Percentiles rank a stretch among this genome's conserved stretches.
phyloP scores from a whole-genome alignment of 257 asterid species.

The Vinca minor region DNA sequence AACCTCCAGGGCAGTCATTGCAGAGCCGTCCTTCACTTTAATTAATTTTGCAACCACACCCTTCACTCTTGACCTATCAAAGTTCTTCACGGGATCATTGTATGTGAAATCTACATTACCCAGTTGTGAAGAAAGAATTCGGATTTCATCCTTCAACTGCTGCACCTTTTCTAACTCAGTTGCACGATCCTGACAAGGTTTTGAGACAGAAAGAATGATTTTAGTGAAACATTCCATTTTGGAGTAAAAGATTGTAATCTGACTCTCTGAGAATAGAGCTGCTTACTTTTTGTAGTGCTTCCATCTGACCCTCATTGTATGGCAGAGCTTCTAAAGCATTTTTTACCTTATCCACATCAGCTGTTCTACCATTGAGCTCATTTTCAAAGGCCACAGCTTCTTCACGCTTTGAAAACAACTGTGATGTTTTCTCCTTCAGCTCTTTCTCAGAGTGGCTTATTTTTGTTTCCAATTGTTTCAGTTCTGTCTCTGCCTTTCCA shows the following conservation, averaged over 20 bases:
- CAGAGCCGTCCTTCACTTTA: constrained; percentile 76
- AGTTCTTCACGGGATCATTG: constrained; percentile 65
- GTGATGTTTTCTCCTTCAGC: constrained; percentile 56
- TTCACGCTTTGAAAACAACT: constrained; percentile 53
- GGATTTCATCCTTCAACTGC: constrained; percentile 64
- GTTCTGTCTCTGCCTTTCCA: constrained; percentile 79
- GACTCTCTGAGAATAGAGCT: constrained; percentile 8
- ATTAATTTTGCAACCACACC: constrained; percentile 95
- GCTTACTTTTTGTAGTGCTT: constrained; percentile 68
- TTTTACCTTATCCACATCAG: constrained; percentile 60
- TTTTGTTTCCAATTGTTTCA: constrained; percentile 90
- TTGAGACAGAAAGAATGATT: constrained; percentile 11
- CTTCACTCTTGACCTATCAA: constrained; percentile 83
- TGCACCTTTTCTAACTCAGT: constrained; percentile 66
- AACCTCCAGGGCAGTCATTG: constrained; percentile 90
- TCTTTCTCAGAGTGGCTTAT: constrained; percentile 78
- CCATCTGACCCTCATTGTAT: constrained; percentile 73
- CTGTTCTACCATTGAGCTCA: constrained; percentile 50
- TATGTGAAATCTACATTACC: constrained; percentile 68
- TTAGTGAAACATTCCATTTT: constrained; percentile 11
- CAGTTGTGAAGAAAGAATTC: constrained; percentile 61
- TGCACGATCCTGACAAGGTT: constrained; percentile 52
- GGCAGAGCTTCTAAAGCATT: constrained; percentile 58
- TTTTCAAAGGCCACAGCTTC: constrained; percentile 69
- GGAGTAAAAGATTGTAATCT: constrained; percentile 6